Evolutionary conservation across 768 basidiomycete species (phyloP).

Genomic region (Trametes gibbosa): DNA sequence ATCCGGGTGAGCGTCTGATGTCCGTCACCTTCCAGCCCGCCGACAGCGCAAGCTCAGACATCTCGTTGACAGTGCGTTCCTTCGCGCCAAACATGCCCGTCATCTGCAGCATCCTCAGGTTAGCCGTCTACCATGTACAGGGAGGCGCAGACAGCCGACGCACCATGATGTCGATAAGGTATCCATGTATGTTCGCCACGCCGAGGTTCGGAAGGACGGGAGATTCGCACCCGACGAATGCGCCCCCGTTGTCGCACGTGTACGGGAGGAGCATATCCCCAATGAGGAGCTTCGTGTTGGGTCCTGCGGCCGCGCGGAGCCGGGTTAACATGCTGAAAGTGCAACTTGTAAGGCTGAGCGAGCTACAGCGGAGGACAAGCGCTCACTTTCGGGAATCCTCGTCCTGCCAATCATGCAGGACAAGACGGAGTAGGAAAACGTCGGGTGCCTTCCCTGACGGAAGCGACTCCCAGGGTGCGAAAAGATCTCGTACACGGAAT

Average conservation of each 20-base stretch:
- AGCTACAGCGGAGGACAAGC: neutral
- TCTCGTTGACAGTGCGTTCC: slow-evolving; percentile 65
- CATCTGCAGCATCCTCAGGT: slow-evolving; percentile 47
- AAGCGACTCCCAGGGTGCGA: slow-evolving; percentile 21
- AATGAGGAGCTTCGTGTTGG: slow-evolving; percentile 15
- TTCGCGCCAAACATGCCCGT: slow-evolving; percentile 62
- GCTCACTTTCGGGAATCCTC: slow-evolving; percentile 7
- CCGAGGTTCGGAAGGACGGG: slow-evolving; percentile 15
- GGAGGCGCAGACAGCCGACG: neutral
- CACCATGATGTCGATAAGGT: slow-evolving; percentile 9
- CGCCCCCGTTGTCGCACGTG: slow-evolving; percentile 4
- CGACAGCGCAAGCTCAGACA: slow-evolving; percentile 49
- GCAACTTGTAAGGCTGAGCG: slow-evolving; percentile 57
- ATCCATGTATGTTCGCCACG: slow-evolving; percentile 2
- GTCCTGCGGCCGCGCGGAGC: slow-evolving; percentile 12
- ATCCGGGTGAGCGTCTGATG: slow-evolving; percentile 57
- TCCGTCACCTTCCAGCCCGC: slow-evolving; percentile 66
- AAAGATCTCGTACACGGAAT: slow-evolving; percentile 11
- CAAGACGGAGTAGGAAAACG: slow-evolving; percentile 14
- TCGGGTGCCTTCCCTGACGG: slow-evolving; percentile 31
- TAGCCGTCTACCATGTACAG: neutral
- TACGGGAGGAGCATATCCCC: slow-evolving; percentile 15
- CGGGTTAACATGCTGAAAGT: slow-evolving; percentile 3
- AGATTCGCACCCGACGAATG: slow-evolving; percentile 4
- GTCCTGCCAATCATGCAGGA: slow-evolving; percentile 19